Percentiles rank a stretch among this genome's conserved stretches.
Conservation (phyloP, 306 rosid genomes). For the Fragaria nilgerrensis region DNA sequence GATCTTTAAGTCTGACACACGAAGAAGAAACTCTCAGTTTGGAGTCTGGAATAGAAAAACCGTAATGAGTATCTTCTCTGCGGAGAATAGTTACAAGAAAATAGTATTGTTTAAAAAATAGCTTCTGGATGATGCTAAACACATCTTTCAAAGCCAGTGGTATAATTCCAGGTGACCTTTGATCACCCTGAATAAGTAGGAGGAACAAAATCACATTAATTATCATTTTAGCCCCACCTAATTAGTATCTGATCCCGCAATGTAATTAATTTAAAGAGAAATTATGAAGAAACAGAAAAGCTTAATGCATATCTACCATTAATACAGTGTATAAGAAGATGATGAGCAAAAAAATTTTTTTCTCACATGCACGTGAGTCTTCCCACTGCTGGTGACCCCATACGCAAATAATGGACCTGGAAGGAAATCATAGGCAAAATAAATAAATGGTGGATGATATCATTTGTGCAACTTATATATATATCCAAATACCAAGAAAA, state of each 20-base stretch:
- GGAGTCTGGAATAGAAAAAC: constrained; percentile 66
- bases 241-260: constrained; percentile 9
- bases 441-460: constrained; percentile 18
- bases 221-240: constrained; percentile 23
- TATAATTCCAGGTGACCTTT: constrained; percentile 97
- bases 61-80: constrained; percentile 25
- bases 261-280: constrained; percentile 11
- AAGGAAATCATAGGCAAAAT: constrained; percentile 26
- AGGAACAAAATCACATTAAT: constrained; percentile 22
- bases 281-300: constrained; percentile 1
- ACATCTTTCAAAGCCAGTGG: constrained; percentile 97
- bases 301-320: constrained; percentile 11
- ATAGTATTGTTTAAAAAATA: constrained; percentile 22
- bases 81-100: constrained; percentile 22
- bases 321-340: constrained; percentile 18
- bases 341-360: constrained; percentile 17
- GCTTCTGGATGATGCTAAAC: constrained; percentile 98
- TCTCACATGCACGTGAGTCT: constrained; percentile 98
- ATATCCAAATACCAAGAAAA: constrained; percentile 12
- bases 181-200: constrained; percentile 77
- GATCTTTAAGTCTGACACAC: constrained; percentile 91
- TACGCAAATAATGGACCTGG: constrained; percentile 93
- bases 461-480: constrained; percentile 26
- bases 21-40: constrained; percentile 89
- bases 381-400: constrained; percentile 98